These are phyloP conservation scores for Dactylellina haptotyla DNA, from an alignment of 2,329 filamentous ascomycete species.

Conservation along the genomic window DNA sequence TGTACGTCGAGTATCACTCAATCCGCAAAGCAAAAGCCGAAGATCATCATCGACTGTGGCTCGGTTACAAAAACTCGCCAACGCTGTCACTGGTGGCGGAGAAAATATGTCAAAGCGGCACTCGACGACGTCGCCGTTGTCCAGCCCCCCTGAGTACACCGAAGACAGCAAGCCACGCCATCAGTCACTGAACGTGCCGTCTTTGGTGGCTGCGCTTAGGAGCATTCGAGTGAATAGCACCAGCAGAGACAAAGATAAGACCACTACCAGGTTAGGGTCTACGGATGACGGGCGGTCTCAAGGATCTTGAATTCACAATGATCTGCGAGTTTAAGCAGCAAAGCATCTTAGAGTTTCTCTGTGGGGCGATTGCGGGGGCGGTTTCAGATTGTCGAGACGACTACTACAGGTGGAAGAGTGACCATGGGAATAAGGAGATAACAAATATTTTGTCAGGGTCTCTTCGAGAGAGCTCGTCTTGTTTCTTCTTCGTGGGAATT, in stretches of 20 bases:
- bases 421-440: conserved; percentile 4
- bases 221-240: conserved; percentile 26
- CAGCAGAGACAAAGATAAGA: conserved; percentile 6
- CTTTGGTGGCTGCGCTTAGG: conserved; percentile 22
- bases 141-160: conserved; percentile 20
- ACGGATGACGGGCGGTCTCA: not conserved
- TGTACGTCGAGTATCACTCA: conserved; percentile 29
- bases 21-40: conserved; percentile 37
- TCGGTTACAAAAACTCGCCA: conserved; percentile 30
- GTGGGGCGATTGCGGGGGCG: conserved; percentile 18
- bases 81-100: not conserved
- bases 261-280: not conserved
- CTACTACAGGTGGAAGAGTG: not conserved
- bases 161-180: conserved; percentile 19
- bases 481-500: conserved; percentile 1
- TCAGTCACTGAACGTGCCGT: conserved; percentile 35
- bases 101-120: conserved; percentile 40
- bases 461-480: conserved; percentile 28
- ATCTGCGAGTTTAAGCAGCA: not conserved
- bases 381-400: conserved; percentile 48
- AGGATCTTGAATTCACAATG: conserved; percentile 11
- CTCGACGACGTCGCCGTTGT: conserved; percentile 18
- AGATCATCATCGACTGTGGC: conserved; percentile 35
- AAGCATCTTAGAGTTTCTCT: not conserved
- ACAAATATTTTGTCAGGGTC: not conserved